phyloP scores from a whole-genome alignment of 108 stramenopile genomes.

The Cyclotella sp. region DNA sequence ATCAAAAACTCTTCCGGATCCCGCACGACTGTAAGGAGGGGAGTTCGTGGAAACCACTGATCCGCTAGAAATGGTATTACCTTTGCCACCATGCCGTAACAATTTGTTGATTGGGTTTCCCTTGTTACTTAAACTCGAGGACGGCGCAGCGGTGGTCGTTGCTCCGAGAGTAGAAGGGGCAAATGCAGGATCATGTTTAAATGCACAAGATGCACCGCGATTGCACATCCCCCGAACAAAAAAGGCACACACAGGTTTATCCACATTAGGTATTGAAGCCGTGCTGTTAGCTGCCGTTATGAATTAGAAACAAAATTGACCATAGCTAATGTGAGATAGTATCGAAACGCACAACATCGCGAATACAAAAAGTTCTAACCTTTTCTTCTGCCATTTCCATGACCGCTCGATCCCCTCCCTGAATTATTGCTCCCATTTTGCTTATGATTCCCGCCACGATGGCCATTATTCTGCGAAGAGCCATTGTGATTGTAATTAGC shows the following conservation, averaged over 20 bases:
- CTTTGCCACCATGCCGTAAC: slow-evolving; percentile 7
- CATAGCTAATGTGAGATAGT: not conserved
- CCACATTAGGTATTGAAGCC: slow-evolving; percentile 15
- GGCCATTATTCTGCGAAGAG: slow-evolving; percentile 2
- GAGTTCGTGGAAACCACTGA: not conserved
- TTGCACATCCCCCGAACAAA: slow-evolving; percentile 71
- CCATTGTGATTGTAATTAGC: not conserved
- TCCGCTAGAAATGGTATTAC: not conserved
- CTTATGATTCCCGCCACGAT: slow-evolving; percentile 8
- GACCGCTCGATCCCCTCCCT: not conserved
- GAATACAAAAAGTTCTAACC: slow-evolving; percentile 6
- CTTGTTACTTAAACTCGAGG: not conserved
- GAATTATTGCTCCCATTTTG: not conserved
- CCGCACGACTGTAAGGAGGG: slow-evolving; percentile 11
- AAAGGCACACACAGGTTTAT: slow-evolving; percentile 61
- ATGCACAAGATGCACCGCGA: slow-evolving; percentile 68
- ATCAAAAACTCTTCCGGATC: slow-evolving; percentile 40
- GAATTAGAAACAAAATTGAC: not conserved
- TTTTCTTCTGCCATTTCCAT: slow-evolving; percentile 22
- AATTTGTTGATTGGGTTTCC: slow-evolving; percentile 1
- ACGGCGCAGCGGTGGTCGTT: not conserved
- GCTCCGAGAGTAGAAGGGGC: not conserved
- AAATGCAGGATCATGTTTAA: slow-evolving; percentile 64
- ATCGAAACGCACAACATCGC: not conserved
- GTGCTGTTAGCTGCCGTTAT: not conserved